Evolutionary conservation across 108 stramenopile genomes (phyloP).

Genomic region (Nannochloropsis gaditana): DNA sequence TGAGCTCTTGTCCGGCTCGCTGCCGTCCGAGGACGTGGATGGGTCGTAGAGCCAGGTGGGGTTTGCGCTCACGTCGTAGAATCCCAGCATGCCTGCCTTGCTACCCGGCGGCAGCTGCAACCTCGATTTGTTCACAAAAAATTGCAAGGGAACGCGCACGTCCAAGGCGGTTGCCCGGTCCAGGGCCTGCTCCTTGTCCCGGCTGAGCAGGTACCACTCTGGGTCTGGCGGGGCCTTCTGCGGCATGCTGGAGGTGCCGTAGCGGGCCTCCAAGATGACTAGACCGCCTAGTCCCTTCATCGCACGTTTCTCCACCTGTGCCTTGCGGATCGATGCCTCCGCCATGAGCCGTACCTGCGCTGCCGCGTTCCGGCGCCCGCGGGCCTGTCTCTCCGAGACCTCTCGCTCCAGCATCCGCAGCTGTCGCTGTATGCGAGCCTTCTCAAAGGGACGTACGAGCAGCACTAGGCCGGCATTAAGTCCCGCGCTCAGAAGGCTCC

Average conservation of each 20-base stretch:
- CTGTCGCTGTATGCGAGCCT: conserved; percentile 2
- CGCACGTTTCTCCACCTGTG: not conserved
- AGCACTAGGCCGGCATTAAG: not conserved
- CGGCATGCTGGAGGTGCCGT: not conserved
- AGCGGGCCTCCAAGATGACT: not conserved
- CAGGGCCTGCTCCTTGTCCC: not conserved
- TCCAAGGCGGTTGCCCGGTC: not conserved
- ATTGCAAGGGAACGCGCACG: not conserved
- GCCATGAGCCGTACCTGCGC: not conserved
- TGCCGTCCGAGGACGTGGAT: not conserved
- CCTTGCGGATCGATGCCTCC: not conserved
- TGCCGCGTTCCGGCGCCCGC: not conserved
- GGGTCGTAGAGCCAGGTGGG: not conserved
- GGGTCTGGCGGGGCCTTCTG: not conserved
- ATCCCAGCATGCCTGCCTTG: conserved; percentile 13
- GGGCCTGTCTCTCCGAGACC: not conserved
- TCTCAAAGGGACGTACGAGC: conserved; percentile 4
- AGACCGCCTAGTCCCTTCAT: not conserved
- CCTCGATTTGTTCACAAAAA: not conserved
- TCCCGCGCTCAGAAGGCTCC: not conserved
- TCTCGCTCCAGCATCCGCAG: conserved; percentile 8
- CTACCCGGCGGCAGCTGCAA: conserved; percentile 4
- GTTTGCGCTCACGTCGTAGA: not conserved
- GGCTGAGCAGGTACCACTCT: conserved; percentile 1
- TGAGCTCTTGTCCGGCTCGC: not conserved